Percentiles rank a stretch among this genome's conserved stretches.
Evolutionary conservation across 179 eudicot species (phyloP).

Genomic region (Spinacia oleracea): DNA sequence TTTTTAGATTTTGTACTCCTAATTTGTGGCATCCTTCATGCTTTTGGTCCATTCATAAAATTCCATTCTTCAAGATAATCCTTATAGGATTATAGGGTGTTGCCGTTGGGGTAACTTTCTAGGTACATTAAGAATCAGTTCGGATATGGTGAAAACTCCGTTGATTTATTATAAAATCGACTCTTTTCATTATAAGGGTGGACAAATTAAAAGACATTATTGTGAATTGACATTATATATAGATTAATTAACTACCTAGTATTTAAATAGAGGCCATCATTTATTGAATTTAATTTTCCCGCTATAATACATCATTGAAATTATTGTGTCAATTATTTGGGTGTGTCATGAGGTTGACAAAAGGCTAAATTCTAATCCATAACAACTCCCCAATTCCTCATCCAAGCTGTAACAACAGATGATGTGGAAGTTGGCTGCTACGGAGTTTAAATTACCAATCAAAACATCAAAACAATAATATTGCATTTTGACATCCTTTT

Average conservation of each 20-base stretch:
- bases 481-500: constrained; percentile 6
- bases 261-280: no score
- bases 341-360: background rate
- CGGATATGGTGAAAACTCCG: no score
- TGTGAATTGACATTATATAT: no score
- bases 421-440: constrained; percentile 1
- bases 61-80: background rate
- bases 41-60: background rate
- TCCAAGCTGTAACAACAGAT: constrained; percentile 7
- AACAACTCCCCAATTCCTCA: background rate
- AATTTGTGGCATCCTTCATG: background rate
- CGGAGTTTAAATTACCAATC: constrained; percentile 12
- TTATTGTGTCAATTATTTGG: no score
- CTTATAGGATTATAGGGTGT: background rate
- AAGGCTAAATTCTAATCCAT: background rate
- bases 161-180: no score
- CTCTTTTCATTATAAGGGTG: no score
- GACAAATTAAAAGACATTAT: no score
- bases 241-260: no score
- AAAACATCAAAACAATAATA: background rate
- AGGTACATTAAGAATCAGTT: no score
- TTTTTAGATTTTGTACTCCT: constrained; percentile 7
- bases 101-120: no score
- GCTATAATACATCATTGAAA: no score
- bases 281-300: no score